Evolutionary conservation across 1,284 basidiomycete genomes (phyloP), one percentile per base, ranked within the genome.

Genomic region (Microbotryum silenes-acaulis): DNA sequence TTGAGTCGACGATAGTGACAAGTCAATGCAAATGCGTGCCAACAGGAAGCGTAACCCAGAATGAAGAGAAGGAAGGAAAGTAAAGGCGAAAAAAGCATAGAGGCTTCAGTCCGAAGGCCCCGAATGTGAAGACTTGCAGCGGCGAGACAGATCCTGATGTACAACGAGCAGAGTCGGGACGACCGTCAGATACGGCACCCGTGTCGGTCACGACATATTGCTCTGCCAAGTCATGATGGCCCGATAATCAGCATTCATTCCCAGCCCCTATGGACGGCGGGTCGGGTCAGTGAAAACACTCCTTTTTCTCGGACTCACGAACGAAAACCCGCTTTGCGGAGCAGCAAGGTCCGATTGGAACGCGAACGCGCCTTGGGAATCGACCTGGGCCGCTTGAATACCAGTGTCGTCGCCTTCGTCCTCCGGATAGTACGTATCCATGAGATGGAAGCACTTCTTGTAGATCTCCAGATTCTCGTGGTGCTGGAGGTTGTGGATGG

Each of bases 381-480:
- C 91, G 51, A 97, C 90, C 59, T 83, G 83, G 7, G 91, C 85
- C 29, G 85, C 85, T 51, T 80, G 81, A 70, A 91, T 87, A 52
- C 84, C 88, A 53, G 87, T 85, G 73, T 78, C 78, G 67, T 79
- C 80, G 65, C 80, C 81, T 64, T 80, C 80, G 70, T 81, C 77
- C 57, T 75, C 74, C 44, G 73, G 25, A 74, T 72, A 89, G 78
- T 88, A 91, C 74, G 89, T 93, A 79, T 94, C 91, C 91, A 96
- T 96, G 76, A 97, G 97, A 78, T 92, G 94, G 84, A 96, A 98
- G 65, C 93, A 94, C 81, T 98, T 98, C 83, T 97, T 97, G 81
- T 98, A 82, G 74, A 98, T 98, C 74, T 98, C 94, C 77, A 97
- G 78, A 79, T 97, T 99, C 79, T 98, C 94, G 78, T 98, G 96